Evolutionary conservation across 192 early-diverging fungal species (phyloP), one percentile per base, ranked within the genome.

Genomic region (Oehlia diaphana): DNA sequence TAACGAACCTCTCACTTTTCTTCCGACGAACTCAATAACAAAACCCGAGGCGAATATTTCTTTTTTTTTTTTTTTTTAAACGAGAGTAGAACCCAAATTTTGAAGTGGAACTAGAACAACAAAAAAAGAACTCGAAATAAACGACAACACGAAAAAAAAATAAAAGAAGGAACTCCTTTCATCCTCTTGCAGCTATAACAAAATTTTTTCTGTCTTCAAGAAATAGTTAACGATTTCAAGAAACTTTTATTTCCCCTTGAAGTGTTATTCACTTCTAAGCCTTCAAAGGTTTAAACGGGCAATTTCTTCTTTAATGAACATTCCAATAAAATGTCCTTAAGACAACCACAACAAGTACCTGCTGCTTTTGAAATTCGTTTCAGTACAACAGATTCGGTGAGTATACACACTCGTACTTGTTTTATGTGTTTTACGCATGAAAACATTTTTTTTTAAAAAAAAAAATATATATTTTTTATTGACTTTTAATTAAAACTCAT

Each of bases 351-450:
- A 76, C 21, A 16, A 12, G 28, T 23, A 7, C 44, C 58, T 12
- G 9, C 75, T 26, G 75, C 75, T 44, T 77, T 77, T 77, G 75
- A 77, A 65, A 77, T 77, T 26, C 75, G 75, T 14, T 77, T 77
- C n/a, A 66, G 64, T 74, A 53, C 49, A 26, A 47, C 47, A 2
- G 75, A 77, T 64, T 42, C 75, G 35, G 75, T 77, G 35, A 77
- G 63, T 76, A 14, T 19, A 62, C 4, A 28, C 1, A 5, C 28
- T 31, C 3, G 8, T 53, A 23, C 0, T 26, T 61, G 33, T 14
- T 42, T 74, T 62, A 19, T 33, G 23, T 31, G 28, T 31, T 31
- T 31, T 31, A 31, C 28, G 28, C 28, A 31, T 31, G 28, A 31
- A 31, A 31, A 31, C 28, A 31, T 1, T 31, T 31, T 31, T 31